Conservation (phyloP, 192 early-diverging fungal species). For the Coemansia sp. region DNA sequence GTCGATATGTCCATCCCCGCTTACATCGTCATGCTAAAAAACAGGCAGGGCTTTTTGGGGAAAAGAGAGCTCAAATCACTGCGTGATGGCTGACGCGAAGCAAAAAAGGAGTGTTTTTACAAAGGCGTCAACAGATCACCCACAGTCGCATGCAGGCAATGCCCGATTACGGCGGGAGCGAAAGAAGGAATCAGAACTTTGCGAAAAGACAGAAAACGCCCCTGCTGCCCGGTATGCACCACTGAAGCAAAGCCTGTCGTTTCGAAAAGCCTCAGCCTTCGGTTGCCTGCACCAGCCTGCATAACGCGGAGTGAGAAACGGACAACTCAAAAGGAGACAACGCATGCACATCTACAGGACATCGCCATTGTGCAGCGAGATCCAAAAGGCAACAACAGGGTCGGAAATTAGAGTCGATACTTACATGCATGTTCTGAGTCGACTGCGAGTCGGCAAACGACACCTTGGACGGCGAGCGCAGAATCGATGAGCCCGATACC, state of each 20-base stretch:
- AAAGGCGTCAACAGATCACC: conserved; percentile 29
- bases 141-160: conserved; percentile 7
- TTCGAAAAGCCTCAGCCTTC: not conserved
- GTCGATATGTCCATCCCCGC: not conserved
- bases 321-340: not conserved
- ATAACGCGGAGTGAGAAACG: conserved; percentile 2
- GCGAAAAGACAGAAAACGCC: not conserved
- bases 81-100: not conserved
- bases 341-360: not conserved
- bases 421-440: conserved; percentile 50
- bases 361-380: not conserved
- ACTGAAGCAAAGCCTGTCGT: not conserved
- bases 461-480: conserved; percentile 49
- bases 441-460: conserved; percentile 43
- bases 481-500: conserved; percentile 48
- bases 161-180: not conserved
- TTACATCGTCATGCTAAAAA: not conserved
- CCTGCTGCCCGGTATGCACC: not conserved
- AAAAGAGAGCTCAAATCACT: not conserved
- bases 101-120: not conserved
- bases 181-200: conserved; percentile 2
- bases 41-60: not conserved
- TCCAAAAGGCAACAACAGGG: not conserved
- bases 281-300: not conserved
- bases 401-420: conserved; percentile 13